phyloP scores from a whole-genome alignment of 1,284 basidiomycete genomes.

The Chiua sp. region DNA sequence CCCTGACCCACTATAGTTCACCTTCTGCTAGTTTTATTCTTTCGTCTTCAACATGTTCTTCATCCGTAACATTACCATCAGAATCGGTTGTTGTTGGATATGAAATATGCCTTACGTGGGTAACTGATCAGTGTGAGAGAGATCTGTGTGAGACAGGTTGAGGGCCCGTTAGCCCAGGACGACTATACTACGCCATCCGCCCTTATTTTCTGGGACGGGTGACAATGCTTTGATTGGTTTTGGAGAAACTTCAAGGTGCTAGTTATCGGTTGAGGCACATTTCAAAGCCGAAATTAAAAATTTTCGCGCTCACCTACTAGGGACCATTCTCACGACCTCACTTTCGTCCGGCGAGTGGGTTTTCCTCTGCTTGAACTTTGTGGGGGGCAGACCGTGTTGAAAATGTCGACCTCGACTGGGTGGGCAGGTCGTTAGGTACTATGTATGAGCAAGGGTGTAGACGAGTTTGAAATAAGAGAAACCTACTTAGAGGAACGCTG shows the following conservation, averaged over 20 bases:
- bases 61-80: conserved; percentile 57
- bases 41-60: conserved; percentile 45
- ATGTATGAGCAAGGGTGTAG: conserved; percentile 56
- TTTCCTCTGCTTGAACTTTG: conserved; percentile 20
- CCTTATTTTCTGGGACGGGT: conserved; percentile 56
- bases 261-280: conserved; percentile 29
- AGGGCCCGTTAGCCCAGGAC: conserved; percentile 56
- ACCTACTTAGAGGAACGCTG: conserved; percentile 42
- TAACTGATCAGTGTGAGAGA: no score
- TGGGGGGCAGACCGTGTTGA: conserved; percentile 5
- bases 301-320: conserved; percentile 36
- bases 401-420: conserved; percentile 37
- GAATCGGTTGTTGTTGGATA: conserved; percentile 40
- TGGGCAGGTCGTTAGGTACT: conserved; percentile 46
- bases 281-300: conserved; percentile 26
- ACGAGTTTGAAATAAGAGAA: conserved; percentile 53
- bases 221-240: conserved; percentile 47
- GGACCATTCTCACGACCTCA: conserved; percentile 28
- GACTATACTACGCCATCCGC: conserved; percentile 61
- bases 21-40: conserved; percentile 50
- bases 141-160: conserved; percentile 31
- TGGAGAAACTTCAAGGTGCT: conserved; percentile 47
- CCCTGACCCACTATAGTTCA: conserved; percentile 64
- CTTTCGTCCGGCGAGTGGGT: conserved; percentile 29
- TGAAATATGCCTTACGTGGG: conserved; percentile 37